Evolutionary conservation across 352 stramenopile genomes (phyloP), one percentile per base, ranked within the genome.

Genomic region (Phytophthora pisi): DNA sequence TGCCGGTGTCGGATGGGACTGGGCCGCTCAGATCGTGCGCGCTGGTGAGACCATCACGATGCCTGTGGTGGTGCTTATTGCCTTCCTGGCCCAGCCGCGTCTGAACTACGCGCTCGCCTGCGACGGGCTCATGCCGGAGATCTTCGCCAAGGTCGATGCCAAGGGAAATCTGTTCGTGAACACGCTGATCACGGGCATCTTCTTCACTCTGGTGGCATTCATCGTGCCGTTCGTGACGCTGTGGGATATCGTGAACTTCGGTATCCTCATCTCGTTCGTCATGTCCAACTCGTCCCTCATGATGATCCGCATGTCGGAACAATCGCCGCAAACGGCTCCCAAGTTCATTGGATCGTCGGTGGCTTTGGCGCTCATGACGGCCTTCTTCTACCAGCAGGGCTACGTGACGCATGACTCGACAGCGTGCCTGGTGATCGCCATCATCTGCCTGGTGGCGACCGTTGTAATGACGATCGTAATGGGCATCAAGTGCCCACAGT

Each of bases 41-140:
- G 71, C 71, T 61, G 72, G 72, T 62, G 68, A 80, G 61, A 57
- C 55, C 5, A 57, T 95, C 5, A 97, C 90, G 13, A 88, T 98
- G 60, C 92, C 91, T 0, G 77, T 98, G 13, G 92, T 98, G 28
- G 92, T 97, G 30, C 74, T 98, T 15, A 84, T 98, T 31, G 89
- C 82, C 43, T 88, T 98, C 57, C 68, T 98, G 45, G 89, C 92
- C 38, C 93, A 98, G 54, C 92, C 90, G n/a, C 80, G 90, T 40
- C 75, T 97, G 30, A 90, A 96, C 68, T 96, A 89, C 65, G 89
- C 90, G 10, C 79, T 97, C 63, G 80, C 89, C 31, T 86, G 85
- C 46, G 93, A 98, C 67, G 93, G 93, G n/a, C 74, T 98, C 4
- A 74, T 98, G 60, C 92, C 93, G 40, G 50, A 73, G 60, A 79